Evolutionary conservation across 2,329 filamentous ascomycete species (phyloP).

Genomic region (Apiospora kogelbergensis): DNA sequence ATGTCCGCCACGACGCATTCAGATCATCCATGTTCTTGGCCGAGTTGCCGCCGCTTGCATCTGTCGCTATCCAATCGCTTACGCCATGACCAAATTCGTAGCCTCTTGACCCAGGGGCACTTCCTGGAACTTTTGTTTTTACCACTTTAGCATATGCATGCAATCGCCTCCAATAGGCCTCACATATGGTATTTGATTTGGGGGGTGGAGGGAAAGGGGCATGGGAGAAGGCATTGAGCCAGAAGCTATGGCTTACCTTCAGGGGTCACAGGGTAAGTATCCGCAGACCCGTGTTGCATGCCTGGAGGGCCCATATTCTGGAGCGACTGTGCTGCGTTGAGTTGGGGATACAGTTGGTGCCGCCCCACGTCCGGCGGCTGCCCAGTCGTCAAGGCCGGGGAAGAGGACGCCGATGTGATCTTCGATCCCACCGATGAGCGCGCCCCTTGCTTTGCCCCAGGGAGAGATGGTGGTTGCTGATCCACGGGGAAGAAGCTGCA

Average conservation of each 20-base stretch:
- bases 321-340: conserved; percentile 39
- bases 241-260: background rate
- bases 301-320: conserved; percentile 45
- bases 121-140: conserved; percentile 37
- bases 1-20: conserved; percentile 48
- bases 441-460: conserved; percentile 41
- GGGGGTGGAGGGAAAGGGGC: background rate
- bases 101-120: conserved; percentile 30
- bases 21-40: conserved; percentile 43
- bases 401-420: conserved; percentile 46
- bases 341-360: conserved; percentile 41
- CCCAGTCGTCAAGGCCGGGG: conserved; percentile 44
- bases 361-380: conserved; percentile 41
- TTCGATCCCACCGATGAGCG: conserved; percentile 39
- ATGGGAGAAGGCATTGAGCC: background rate
- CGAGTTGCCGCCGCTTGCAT: conserved; percentile 35
- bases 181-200: background rate
- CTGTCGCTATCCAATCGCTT: conserved; percentile 46
- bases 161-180: background rate
- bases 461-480: conserved; percentile 55
- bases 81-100: conserved; percentile 42
- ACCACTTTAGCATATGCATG: background rate
- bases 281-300: conserved; percentile 31
- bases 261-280: background rate
- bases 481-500: conserved; percentile 92